Conservation (phyloP, 2,329 filamentous ascomycete species). For the Dactylellina haptotyla region DNA sequence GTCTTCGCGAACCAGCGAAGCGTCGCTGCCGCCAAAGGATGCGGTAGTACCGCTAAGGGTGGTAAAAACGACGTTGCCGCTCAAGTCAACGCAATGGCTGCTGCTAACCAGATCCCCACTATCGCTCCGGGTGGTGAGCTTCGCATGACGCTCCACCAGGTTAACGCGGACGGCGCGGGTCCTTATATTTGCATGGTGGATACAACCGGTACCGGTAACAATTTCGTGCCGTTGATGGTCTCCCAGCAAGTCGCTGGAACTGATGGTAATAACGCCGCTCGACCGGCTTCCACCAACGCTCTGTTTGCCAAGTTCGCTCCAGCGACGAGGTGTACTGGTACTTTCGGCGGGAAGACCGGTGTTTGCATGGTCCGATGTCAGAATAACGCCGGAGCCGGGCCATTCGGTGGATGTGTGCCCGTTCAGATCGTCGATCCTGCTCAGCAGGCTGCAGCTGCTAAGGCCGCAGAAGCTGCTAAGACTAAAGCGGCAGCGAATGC, state of each 20-base stretch:
- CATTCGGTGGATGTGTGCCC: constrained; percentile 71
- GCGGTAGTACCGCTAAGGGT: constrained; percentile 70
- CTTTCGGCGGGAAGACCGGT: constrained; percentile 69
- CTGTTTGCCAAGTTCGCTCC: constrained; percentile 17
- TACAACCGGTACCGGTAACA: constrained; percentile 68
- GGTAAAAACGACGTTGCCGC: constrained; percentile 67
- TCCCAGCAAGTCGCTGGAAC: constrained; percentile 30
- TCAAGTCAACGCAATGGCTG: constrained; percentile 27
- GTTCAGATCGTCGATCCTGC: constrained; percentile 63
- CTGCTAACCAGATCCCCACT: constrained; percentile 65
- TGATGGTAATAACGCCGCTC: constrained; percentile 7
- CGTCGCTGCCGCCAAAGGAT: constrained; percentile 62
- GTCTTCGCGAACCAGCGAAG: constrained; percentile 13
- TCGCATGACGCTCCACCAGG: constrained; percentile 70
- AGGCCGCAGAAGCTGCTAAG: neutral
- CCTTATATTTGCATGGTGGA: constrained; percentile 74
- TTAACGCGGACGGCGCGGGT: constrained; percentile 38
- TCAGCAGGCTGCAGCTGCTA: neutral
- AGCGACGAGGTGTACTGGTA: constrained; percentile 66
- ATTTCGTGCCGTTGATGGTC: constrained; percentile 51
- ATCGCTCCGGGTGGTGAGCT: constrained; percentile 69
- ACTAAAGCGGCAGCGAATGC: neutral
- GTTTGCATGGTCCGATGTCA: constrained; percentile 73
- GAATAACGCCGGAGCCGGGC: constrained; percentile 70
- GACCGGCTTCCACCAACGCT: constrained; percentile 13